Evolutionary conservation across 106 monocot species (phyloP).

Genomic region (Allium sativum): DNA sequence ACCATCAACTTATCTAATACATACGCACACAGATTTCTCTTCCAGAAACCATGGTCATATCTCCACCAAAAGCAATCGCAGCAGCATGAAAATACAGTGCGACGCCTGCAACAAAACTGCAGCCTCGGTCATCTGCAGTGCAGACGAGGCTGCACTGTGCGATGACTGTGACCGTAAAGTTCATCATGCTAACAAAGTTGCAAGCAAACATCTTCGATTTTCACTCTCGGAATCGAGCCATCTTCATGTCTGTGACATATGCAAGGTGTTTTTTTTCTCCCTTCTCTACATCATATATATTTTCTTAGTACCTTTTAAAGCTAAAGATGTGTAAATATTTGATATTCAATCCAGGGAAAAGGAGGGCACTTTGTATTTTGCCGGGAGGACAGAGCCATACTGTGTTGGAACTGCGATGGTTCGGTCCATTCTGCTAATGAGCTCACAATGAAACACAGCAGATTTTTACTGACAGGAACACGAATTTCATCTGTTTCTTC

Average conservation of each 20-base stretch:
- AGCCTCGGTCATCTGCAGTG: conserved; percentile 68
- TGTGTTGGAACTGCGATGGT: conserved; percentile 69
- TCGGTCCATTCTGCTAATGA: conserved; percentile 54
- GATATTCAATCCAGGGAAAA: conserved; percentile 42
- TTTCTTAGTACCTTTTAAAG: too few species aligned
- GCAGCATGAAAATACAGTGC: conserved; percentile 84
- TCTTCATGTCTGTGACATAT: conserved; percentile 42
- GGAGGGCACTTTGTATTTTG: conserved; percentile 70
- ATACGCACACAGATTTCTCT: too few species aligned
- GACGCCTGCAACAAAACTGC: conserved; percentile 43
- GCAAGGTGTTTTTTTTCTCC: too few species aligned
- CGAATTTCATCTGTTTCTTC: too few species aligned
- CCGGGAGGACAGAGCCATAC: conserved; percentile 66
- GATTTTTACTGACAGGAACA: conserved; percentile 47
- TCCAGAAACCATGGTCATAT: too few species aligned
- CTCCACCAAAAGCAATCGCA: too few species aligned
- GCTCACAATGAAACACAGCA: conserved; percentile 41
- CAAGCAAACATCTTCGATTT: conserved; percentile 51
- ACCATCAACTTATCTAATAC: too few species aligned
- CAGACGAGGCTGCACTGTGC: conserved; percentile 89
- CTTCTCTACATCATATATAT: too few species aligned
- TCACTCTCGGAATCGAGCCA: conserved; percentile 28
- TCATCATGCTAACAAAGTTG: conserved; percentile 72
- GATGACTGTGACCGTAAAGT: conserved; percentile 41
- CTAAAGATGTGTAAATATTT: too few species aligned